Conservation (phyloP, 305 asterid genomes). For the Plantago lanceolata region DNA sequence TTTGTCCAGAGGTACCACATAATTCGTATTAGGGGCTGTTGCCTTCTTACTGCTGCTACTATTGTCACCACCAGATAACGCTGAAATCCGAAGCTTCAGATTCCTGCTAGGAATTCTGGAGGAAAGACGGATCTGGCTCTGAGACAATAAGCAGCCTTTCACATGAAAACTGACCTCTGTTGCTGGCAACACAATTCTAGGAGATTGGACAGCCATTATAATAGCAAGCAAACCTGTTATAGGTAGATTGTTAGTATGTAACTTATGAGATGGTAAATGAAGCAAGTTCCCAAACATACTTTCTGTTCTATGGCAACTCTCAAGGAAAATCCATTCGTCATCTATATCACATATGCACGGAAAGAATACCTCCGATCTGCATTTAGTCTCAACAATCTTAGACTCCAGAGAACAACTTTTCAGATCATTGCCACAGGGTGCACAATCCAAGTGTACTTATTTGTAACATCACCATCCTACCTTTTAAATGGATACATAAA, state of each 20-base stretch:
- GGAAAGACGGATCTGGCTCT: conserved; percentile 22
- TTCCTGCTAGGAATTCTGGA: conserved; percentile 28
- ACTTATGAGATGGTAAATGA: not conserved
- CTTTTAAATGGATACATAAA: not conserved
- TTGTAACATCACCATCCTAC: not conserved
- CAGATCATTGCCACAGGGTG: too few relatives aligned
- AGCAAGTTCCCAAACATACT: conserved; percentile 13
- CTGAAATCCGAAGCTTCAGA: conserved; percentile 39
- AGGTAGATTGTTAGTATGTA: conserved; percentile 4
- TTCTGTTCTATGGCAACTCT: not conserved
- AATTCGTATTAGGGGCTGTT: conserved; percentile 69
- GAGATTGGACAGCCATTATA: conserved; percentile 49
- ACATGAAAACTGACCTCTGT: conserved; percentile 32
- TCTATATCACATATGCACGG: not conserved
- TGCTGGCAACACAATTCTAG: conserved; percentile 35
- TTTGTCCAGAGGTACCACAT: conserved; percentile 82
- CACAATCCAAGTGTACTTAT: too few relatives aligned
- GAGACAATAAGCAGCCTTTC: conserved; percentile 27
- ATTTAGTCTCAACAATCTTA: not conserved
- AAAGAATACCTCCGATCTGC: not conserved
- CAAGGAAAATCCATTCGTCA: not conserved
- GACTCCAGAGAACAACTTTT: not conserved
- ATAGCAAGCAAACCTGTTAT: conserved; percentile 26
- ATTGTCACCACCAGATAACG: conserved; percentile 47
- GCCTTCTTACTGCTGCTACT: conserved; percentile 41